Evolutionary conservation across 352 stramenopile genomes (phyloP).

Genomic region (Elongisporangium anandrum): DNA sequence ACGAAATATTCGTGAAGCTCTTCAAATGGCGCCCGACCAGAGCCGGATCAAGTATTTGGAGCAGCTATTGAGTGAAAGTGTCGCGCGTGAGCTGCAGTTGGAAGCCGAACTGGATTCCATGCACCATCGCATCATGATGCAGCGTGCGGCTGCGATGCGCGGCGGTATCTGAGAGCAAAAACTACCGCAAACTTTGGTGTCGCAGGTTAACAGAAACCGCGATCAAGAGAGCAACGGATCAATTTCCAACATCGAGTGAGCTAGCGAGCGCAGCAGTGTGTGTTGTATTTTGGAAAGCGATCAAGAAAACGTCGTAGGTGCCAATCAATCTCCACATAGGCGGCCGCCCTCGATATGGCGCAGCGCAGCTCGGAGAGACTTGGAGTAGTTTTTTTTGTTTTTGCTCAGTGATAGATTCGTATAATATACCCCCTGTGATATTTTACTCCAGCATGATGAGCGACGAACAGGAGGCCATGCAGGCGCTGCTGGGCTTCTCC

Average conservation of each 20-base stretch:
- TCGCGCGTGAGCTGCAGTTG: constrained; percentile 79
- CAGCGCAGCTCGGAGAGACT: too few relatives aligned
- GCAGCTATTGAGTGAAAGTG: constrained; percentile 76
- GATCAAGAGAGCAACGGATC: not conserved
- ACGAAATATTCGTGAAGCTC: constrained; percentile 71
- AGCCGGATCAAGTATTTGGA: constrained; percentile 87
- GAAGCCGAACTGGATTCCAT: constrained; percentile 75
- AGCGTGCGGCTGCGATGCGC: constrained; percentile 2
- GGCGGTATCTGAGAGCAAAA: not conserved
- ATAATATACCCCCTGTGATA: constrained; percentile 25
- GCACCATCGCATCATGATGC: constrained; percentile 33
- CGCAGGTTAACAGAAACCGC: too few relatives aligned
- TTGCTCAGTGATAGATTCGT: constrained; percentile 39
- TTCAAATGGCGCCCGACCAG: constrained; percentile 71
- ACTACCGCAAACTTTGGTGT: not conserved
- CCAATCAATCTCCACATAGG: not conserved
- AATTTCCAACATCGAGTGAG: not conserved
- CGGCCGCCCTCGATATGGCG: too few relatives aligned
- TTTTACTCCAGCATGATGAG: constrained; percentile 16
- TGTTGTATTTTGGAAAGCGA: not conserved
- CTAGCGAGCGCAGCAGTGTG: not conserved
- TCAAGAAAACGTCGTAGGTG: not conserved
- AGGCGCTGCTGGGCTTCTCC: constrained; percentile 52
- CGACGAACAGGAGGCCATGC: constrained; percentile 30
- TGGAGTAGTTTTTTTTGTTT: constrained; percentile 21